Conservation (phyloP, 108 stramenopile genomes). For the Seminavis robusta region DNA sequence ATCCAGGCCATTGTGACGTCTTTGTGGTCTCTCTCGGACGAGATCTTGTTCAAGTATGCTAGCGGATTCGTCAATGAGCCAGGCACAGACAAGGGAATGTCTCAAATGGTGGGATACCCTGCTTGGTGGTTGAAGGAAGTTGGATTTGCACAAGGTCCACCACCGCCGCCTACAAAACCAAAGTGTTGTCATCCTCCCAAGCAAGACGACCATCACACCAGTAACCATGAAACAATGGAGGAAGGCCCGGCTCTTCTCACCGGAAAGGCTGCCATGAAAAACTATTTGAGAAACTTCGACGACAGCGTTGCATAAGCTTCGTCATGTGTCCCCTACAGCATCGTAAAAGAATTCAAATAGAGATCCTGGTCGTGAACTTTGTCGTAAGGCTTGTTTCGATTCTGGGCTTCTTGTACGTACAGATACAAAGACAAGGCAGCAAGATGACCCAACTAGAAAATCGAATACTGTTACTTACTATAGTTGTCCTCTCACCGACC, state of each 20-base stretch:
- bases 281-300: slow-evolving; percentile 6
- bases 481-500: too few species aligned
- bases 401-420: too few species aligned
- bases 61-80: slow-evolving; percentile 42
- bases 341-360: too few species aligned
- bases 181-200: slow-evolving; percentile 47
- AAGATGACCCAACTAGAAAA: too few species aligned
- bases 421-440: too few species aligned
- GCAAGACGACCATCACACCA: slow-evolving; percentile 16
- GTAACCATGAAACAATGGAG: not conserved
- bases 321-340: too few species aligned
- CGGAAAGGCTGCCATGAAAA: slow-evolving; percentile 20
- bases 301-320: too few species aligned
- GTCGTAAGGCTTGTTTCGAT: too few species aligned
- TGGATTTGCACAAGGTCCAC: slow-evolving; percentile 31
- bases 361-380: too few species aligned
- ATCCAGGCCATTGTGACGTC: slow-evolving; percentile 17
- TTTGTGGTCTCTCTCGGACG: slow-evolving; percentile 33
- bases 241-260: not conserved
- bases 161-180: slow-evolving; percentile 43
- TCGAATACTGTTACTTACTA: too few species aligned
- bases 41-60: slow-evolving; percentile 45
- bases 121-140: slow-evolving; percentile 47
- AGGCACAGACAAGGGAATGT: slow-evolving; percentile 11
- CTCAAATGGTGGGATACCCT: slow-evolving; percentile 42